Conservation (phyloP, 2,329 filamentous ascomycete genomes). For the Claviceps sp. region DNA sequence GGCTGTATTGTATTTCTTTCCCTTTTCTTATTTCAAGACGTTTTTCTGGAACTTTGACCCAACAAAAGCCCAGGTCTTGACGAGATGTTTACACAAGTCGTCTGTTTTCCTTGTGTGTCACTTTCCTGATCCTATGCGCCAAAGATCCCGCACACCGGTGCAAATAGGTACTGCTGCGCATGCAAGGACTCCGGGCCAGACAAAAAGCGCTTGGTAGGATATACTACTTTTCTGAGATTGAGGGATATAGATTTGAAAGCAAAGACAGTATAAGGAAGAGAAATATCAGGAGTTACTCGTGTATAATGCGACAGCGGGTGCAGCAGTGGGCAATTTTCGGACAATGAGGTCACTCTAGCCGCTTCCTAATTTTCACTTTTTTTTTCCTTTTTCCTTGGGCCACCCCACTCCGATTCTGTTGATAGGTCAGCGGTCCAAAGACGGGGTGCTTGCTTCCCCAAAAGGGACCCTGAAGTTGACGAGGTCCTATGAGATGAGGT, state of each 20-base stretch:
- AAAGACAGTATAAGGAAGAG: neutral
- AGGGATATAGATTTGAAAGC: no score
- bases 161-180: no score
- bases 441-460: slow-evolving; percentile 1
- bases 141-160: no score
- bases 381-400: neutral
- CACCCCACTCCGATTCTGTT: neutral
- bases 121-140: neutral
- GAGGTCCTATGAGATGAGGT: no score
- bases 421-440: neutral
- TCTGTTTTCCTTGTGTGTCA: neutral
- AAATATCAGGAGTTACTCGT: neutral
- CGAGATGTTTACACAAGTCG: no score
- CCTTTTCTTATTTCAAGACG: neutral
- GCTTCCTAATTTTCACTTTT: neutral
- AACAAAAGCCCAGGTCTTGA: no score
- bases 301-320: neutral
- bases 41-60: neutral
- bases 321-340: neutral
- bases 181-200: no score
- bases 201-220: neutral
- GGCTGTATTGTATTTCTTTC: neutral
- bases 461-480: neutral
- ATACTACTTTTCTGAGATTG: neutral
- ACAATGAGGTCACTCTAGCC: neutral